Percentiles rank a stretch among this genome's conserved stretches.
Conservation (phyloP, 2,329 filamentous ascomycete genomes). For the Diplodia corticola region DNA sequence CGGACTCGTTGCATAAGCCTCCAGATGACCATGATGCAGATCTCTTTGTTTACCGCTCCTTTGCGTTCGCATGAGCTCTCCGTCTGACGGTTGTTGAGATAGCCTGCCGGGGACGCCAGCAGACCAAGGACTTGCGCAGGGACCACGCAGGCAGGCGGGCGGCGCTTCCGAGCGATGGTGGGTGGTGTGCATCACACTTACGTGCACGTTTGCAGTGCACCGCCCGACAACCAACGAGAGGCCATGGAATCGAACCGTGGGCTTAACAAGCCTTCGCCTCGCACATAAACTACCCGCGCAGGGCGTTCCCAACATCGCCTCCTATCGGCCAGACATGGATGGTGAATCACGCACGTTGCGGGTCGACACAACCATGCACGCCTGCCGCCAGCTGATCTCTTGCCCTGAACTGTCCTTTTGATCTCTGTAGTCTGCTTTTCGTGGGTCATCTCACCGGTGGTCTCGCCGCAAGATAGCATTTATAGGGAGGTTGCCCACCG, state of each 20-base stretch:
- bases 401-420: neutral
- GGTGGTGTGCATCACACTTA: conserved; percentile 2
- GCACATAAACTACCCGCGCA: neutral
- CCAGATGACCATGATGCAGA: neutral
- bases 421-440: neutral
- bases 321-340: conserved; percentile 8
- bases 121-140: neutral
- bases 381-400: conserved; percentile 6
- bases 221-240: neutral
- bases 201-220: neutral
- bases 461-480: conserved; percentile 3
- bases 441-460: conserved; percentile 9
- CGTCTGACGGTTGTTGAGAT: neutral
- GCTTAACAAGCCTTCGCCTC: neutral
- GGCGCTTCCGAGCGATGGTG: neutral
- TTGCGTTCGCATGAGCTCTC: neutral
- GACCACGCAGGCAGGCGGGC: neutral
- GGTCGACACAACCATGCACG: neutral
- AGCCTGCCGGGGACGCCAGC: neutral
- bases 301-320: neutral
- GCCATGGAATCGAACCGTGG: neutral
- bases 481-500: neutral
- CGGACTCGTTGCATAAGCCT: neutral
- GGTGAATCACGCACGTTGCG: conserved; percentile 10
- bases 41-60: neutral